Conservation (phyloP, 2,329 filamentous ascomycete species). For the Ascochyta lentis region DNA sequence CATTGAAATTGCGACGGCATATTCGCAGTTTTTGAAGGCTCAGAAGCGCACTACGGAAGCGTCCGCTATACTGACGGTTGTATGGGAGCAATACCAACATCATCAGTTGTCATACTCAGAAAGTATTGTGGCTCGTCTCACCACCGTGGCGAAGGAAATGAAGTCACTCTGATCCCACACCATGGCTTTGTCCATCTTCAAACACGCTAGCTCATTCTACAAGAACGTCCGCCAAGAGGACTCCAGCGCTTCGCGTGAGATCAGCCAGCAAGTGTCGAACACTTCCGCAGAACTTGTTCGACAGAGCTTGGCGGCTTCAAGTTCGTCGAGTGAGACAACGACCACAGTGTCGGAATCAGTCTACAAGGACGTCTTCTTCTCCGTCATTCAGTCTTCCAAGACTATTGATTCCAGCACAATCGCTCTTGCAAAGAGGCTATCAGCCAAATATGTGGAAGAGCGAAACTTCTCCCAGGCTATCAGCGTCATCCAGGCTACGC, state of each 20-base stretch:
- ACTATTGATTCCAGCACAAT: conserved; percentile 52
- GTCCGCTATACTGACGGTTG: conserved; percentile 53
- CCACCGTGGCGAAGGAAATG: conserved; percentile 55
- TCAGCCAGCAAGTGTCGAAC: conserved; percentile 51
- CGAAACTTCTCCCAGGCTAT: conserved; percentile 57
- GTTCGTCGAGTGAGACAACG: conserved; percentile 46
- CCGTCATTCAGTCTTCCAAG: conserved; percentile 48
- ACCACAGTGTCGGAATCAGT: conserved; percentile 52
- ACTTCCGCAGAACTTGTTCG: conserved; percentile 54
- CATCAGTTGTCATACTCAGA: conserved; percentile 51
- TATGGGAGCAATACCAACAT: conserved; percentile 59
- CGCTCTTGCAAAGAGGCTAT: conserved; percentile 51
- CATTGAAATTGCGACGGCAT: conserved; percentile 54
- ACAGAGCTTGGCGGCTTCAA: conserved; percentile 37
- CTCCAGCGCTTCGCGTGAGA: conserved; percentile 50
- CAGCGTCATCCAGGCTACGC: conserved; percentile 53
- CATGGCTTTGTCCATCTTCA: conserved; percentile 57
- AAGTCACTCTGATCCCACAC: conserved; percentile 54
- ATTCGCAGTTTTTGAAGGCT: conserved; percentile 55
- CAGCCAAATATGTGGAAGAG: conserved; percentile 54
- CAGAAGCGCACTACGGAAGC: conserved; percentile 56
- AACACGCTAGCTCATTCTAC: conserved; percentile 48
- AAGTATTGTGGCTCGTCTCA: conserved; percentile 42
- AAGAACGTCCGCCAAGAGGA: conserved; percentile 45
- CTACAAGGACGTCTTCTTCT: conserved; percentile 54